A percentile compares a stretch with the other conserved stretches of the same genome.
Conservation (phyloP, 441 rosid genomes). For the Syzygium syzygioides region DNA sequence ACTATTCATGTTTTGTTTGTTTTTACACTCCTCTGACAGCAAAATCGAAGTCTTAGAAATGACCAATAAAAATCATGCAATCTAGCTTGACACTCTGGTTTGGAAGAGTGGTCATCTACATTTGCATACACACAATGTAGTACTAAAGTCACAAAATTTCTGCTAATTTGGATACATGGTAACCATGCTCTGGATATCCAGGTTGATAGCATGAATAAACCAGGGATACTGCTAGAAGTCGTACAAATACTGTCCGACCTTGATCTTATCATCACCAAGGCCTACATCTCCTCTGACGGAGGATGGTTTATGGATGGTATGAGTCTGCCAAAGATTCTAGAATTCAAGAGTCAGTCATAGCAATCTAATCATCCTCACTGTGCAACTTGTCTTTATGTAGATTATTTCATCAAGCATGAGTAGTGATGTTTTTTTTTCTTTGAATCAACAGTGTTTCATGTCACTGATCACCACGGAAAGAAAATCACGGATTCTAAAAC, state of each 20-base stretch:
- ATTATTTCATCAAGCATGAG: not conserved
- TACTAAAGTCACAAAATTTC: not conserved
- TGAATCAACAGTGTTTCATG: conserved; percentile 57
- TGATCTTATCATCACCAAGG: conserved; percentile 77
- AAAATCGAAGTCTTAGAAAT: not conserved
- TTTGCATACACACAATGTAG: not conserved
- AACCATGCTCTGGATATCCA: conserved; percentile 12
- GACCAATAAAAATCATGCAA: not conserved
- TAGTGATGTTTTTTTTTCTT: not conserved
- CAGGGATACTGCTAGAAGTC: conserved; percentile 88
- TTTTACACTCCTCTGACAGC: not conserved
- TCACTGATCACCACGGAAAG: conserved; percentile 81
- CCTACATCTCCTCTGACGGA: conserved; percentile 91
- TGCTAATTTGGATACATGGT: not conserved
- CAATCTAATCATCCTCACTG: not conserved
- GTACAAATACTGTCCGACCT: conserved; percentile 85
- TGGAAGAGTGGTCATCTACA: not conserved
- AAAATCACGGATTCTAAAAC: conserved; percentile 66
- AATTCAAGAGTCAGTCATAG: not conserved
- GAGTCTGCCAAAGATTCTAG: not conserved
- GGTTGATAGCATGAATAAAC: conserved; percentile 93
- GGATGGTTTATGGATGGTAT: conserved; percentile 99
- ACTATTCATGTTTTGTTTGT: not conserved
- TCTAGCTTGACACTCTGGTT: not conserved
- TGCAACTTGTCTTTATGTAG: not conserved